phyloP scores from a whole-genome alignment of 768 basidiomycete species.

The Hirschioporus abietinus region DNA sequence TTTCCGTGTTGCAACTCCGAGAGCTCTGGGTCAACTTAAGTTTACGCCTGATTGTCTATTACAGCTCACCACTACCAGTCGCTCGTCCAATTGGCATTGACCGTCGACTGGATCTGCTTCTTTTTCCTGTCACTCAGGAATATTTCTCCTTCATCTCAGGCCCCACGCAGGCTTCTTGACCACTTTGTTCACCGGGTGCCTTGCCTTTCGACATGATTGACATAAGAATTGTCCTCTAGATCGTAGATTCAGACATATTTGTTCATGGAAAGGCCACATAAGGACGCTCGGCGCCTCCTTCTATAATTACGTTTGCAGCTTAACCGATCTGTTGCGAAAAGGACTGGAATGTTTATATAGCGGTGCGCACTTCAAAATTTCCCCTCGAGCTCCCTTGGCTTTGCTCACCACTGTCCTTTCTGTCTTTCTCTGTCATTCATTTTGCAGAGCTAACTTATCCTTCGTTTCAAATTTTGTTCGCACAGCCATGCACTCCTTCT shows the following conservation, averaged over 20 bases:
- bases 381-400: neutral
- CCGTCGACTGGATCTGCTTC: no score
- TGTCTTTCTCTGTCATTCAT: neutral
- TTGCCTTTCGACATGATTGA: neutral
- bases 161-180: no score
- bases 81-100: no score
- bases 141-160: no score
- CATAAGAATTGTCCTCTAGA: neutral
- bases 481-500: neutral
- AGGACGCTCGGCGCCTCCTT: no score
- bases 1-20: no score
- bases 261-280: neutral
- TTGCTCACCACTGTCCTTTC: neutral
- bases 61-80: no score
- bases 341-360: neutral
- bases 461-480: neutral
- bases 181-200: neutral
- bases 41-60: no score
- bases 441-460: neutral
- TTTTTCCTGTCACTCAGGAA: no score
- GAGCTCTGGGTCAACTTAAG: no score
- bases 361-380: neutral
- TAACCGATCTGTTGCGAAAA: neutral
- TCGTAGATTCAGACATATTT: neutral
- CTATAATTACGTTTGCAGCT: neutral